Evolutionary conservation across 331 rosid genomes (phyloP).

Genomic region (Ulmus americana): DNA sequence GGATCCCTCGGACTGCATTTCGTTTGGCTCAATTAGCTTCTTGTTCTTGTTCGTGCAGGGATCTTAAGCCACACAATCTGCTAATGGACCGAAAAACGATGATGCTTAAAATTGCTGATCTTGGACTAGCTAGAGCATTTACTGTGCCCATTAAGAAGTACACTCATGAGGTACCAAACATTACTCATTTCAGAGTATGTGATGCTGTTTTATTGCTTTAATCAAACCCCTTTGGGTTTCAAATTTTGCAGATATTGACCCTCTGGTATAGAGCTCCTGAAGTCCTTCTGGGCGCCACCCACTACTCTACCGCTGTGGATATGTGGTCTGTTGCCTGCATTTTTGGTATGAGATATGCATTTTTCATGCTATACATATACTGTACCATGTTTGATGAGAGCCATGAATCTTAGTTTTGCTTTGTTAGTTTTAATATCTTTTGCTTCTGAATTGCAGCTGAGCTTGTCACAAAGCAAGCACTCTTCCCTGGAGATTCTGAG

Average conservation of each 20-base stretch:
- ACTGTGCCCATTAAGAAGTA: slow-evolving; percentile 91
- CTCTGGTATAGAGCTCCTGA: slow-evolving; percentile 99
- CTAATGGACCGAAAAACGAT: slow-evolving; percentile 76
- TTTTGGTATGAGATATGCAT: slow-evolving; percentile 23
- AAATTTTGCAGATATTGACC: slow-evolving; percentile 61
- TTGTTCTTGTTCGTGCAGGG: slow-evolving; percentile 33
- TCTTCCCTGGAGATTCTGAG: slow-evolving; percentile 92
- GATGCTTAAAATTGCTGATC: slow-evolving; percentile 92
- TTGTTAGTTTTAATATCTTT: not conserved
- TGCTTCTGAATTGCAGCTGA: slow-evolving; percentile 44
- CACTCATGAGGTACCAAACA: slow-evolving; percentile 68
- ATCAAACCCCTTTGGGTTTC: not conserved
- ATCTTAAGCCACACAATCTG: slow-evolving; percentile 94
- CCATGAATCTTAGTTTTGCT: too few relatives aligned
- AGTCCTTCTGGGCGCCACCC: slow-evolving; percentile 92
- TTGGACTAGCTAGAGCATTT: slow-evolving; percentile 87
- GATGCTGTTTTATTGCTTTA: not conserved
- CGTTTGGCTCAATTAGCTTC: not conserved
- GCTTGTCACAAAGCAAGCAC: slow-evolving; percentile 79
- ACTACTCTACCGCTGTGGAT: slow-evolving; percentile 93
- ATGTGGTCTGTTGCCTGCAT: slow-evolving; percentile 97
- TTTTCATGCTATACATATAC: too few relatives aligned
- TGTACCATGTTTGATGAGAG: too few relatives aligned
- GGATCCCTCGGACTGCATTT: not conserved
- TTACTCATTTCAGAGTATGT: not conserved